Percentiles rank a stretch among this genome's conserved stretches.
Conservation (phyloP, 2,329 filamentous ascomycete genomes). For the Apiospora pterosperma region DNA sequence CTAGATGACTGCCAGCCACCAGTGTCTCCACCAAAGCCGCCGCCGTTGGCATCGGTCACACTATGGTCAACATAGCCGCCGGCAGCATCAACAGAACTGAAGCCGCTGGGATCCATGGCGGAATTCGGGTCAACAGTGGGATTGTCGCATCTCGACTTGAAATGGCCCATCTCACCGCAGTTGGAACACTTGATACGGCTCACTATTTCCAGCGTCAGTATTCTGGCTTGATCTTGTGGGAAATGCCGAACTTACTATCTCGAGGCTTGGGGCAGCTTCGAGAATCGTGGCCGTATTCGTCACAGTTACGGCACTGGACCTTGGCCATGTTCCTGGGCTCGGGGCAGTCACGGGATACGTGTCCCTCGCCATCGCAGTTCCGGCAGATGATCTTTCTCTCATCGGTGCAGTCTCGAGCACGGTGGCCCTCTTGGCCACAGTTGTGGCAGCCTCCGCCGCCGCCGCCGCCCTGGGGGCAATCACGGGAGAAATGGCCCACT, state of each 20-base stretch:
- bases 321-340: conserved; percentile 39
- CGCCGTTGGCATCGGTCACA: conserved; percentile 5
- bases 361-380: conserved; percentile 57
- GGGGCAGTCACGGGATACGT: conserved; percentile 61
- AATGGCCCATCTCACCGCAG: conserved; percentile 48
- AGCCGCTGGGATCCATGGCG: conserved; percentile 4
- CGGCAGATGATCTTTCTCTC: conserved; percentile 51
- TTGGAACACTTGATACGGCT: conserved; percentile 57
- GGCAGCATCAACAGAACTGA: conserved; percentile 8
- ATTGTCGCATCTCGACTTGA: conserved; percentile 35
- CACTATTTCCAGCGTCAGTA: conserved; percentile 29
- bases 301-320: conserved; percentile 49
- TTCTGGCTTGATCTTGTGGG: not conserved
- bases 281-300: conserved; percentile 44
- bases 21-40: conserved; percentile 1
- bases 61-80: conserved; percentile 9
- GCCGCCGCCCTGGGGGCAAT: conserved; percentile 58
- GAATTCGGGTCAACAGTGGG: conserved; percentile 21
- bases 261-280: conserved; percentile 53
- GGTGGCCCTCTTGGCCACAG: conserved; percentile 61
- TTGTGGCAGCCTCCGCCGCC: conserved; percentile 54
- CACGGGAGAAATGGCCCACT: conserved; percentile 60
- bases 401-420: conserved; percentile 47
- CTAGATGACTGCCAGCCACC: not conserved
- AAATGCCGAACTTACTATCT: conserved; percentile 39